These are phyloP conservation scores for Aureobasidium pullulans DNA, from an alignment of 2,329 filamentous ascomycete species.

Conservation along the genomic window DNA sequence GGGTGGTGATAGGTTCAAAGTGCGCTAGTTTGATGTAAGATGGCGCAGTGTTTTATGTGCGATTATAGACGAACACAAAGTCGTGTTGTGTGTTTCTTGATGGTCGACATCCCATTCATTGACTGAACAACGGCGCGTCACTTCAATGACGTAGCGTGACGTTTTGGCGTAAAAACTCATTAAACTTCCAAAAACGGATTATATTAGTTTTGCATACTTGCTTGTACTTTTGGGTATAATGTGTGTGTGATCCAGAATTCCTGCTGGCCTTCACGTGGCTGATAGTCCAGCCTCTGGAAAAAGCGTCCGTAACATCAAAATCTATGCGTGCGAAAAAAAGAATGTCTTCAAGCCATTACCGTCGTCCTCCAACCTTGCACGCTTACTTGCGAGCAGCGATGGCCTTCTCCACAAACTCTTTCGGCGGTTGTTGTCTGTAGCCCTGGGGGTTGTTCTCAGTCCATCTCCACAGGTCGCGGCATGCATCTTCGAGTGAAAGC, in stretches of 20 bases:
- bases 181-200: not conserved
- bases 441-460: constrained; percentile 94
- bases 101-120: not conserved
- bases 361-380: not conserved
- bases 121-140: constrained; percentile 9
- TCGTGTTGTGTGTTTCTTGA: not conserved
- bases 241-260: not conserved
- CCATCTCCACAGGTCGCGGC: constrained; percentile 93
- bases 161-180: not conserved
- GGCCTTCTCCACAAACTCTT: constrained; percentile 61
- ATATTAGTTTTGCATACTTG: not conserved
- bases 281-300: not conserved
- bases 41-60: not conserved
- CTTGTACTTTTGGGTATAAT: constrained; percentile 8
- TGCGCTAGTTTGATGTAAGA: not conserved
- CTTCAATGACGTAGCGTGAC: not conserved
- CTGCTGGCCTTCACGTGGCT: not conserved
- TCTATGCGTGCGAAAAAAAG: constrained; percentile 6
- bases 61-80: not conserved
- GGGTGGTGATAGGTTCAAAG: not conserved
- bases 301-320: not conserved
- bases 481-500: constrained; percentile 84
- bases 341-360: constrained; percentile 9
- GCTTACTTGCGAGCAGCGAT: constrained; percentile 22
- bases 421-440: constrained; percentile 85